phyloP scores from a whole-genome alignment of 306 rosid genomes.

The Vigna angularis region DNA sequence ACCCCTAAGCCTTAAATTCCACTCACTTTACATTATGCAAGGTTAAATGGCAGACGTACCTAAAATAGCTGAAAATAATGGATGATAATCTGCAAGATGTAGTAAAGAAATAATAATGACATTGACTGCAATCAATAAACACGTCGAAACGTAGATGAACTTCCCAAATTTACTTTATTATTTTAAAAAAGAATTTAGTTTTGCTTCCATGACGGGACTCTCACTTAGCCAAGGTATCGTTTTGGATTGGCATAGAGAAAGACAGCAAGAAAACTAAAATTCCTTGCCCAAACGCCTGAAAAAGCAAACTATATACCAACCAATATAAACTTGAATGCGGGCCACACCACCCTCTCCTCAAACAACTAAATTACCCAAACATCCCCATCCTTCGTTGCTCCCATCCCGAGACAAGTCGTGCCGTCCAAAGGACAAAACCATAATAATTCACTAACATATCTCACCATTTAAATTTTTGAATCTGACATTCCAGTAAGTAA shows the following conservation, averaged over 20 bases:
- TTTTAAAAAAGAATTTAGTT: neutral
- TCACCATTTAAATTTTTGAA: too few species aligned
- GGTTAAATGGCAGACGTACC: too few species aligned
- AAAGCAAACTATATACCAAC: constrained; percentile 29
- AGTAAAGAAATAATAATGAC: neutral
- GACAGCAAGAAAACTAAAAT: constrained; percentile 43
- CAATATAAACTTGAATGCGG: neutral
- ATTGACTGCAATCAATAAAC: neutral
- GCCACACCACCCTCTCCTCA: constrained; percentile 1
- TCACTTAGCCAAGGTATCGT: neutral
- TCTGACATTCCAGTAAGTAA: too few species aligned
- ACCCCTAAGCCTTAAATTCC: too few species aligned
- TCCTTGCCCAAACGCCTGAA: constrained; percentile 33
- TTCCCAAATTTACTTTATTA: neutral
- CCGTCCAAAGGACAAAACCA: neutral
- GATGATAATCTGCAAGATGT: neutral
- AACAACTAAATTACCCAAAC: constrained; percentile 43
- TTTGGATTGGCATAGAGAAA: neutral
- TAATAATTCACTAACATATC: neutral
- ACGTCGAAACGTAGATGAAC: neutral
- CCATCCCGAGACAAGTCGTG: too few species aligned
- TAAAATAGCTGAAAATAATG: too few species aligned
- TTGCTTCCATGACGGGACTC: neutral
- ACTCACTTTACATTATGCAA: too few species aligned
- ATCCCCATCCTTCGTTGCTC: constrained; percentile 26